phyloP scores from a whole-genome alignment of 352 stramenopile genomes.

The Blastocystis sp. region DNA sequence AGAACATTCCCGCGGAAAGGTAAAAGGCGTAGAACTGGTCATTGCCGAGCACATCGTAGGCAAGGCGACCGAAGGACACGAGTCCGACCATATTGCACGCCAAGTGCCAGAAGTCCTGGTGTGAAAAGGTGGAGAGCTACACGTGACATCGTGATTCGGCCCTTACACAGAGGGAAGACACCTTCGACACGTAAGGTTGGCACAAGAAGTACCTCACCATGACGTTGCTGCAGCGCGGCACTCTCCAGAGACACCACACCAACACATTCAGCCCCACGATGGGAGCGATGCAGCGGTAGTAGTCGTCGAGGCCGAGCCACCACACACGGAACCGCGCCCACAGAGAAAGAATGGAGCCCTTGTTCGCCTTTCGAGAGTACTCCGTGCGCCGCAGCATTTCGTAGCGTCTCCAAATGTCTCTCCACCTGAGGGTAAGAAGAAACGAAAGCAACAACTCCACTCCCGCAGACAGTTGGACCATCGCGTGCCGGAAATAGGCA shows the following conservation, averaged over 20 bases:
- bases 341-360: neutral
- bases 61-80: conserved; percentile 33
- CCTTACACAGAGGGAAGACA: conserved; percentile 13
- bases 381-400: conserved; percentile 10
- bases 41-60: conserved; percentile 22
- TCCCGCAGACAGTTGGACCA: neutral
- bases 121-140: conserved; percentile 48
- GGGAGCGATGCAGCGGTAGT: conserved; percentile 22
- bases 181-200: neutral
- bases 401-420: conserved; percentile 30
- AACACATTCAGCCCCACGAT: conserved; percentile 18
- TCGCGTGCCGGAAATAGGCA: neutral
- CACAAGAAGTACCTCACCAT: conserved; percentile 34
- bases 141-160: neutral
- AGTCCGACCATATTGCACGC: conserved; percentile 42
- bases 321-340: neutral
- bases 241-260: conserved; percentile 17
- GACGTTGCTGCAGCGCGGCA: neutral
- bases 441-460: neutral
- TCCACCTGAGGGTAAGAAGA: neutral
- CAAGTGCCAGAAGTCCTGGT: conserved; percentile 36
- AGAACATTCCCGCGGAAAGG: conserved; percentile 55
- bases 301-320: conserved; percentile 1
- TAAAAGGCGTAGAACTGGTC: conserved; percentile 66
- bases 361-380: neutral